Base-by-base conservation (phyloP, 176 grass and related monocot species). In the Eremochloa ophiuroides region DNA sequence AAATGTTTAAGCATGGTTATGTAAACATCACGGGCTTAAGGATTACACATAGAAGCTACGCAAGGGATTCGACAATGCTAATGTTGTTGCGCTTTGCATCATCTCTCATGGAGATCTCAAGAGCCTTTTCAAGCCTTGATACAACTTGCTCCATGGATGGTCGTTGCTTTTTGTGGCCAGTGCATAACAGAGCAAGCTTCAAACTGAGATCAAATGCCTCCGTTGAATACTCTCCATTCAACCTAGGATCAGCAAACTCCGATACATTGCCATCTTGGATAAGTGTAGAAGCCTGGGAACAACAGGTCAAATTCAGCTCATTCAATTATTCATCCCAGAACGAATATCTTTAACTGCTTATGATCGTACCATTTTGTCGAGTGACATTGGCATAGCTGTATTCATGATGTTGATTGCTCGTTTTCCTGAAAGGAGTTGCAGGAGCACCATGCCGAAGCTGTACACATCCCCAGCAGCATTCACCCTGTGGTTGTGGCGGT, bases 391-490 rank as follows among this genome's bases (percentile, higher is more conserved):
- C 76, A 83, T 94, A 35, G 66, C 74, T 8, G 84, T 79, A 60
- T 91, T 91, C 86, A 88, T 56, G 86, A 86, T 86, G 69, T 88
- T 91, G 76, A 94, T 89, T 26, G 60, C 92, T 60, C 80, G 35
- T 40, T 66, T 84, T 50, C 92, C 92, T 40, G 86, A 94, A 51
- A 94, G 72, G 60, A 94, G 83, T 50, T 94, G 92, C 2, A 94
- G 69, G 76, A 94, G 86, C 4, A 94, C 92, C 76, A 94, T 82
- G 25, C 88, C 92, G 23, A 91, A 94, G 62, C 92, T 94, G 67
- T 94, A 94, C 12, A 94, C 88, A 75, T 91, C 86, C 44, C 92
- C 92, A 13, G 86, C 88, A 29, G 92, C 88, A 81, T 91, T 88
- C 22, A 94, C 92, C 40, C 33, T 87, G 86, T 70, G 88, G 66